Evolutionary conservation across 352 stramenopile genomes (phyloP).

Genomic region (Discostella stelligera): DNA sequence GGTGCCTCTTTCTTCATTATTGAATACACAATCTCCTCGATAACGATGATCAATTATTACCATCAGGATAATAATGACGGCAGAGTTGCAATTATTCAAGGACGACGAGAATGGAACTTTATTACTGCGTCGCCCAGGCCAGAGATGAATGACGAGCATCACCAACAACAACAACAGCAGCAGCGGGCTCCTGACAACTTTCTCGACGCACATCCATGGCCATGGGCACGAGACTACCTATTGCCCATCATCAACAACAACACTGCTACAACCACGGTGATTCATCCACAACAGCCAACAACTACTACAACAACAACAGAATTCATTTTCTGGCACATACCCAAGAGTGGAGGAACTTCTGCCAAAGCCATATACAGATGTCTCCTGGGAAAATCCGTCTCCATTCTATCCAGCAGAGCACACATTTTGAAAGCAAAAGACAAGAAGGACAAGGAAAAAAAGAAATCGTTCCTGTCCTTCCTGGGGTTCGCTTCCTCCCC

Average conservation of each 20-base stretch:
- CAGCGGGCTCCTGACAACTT: too few relatives aligned
- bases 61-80: not conserved
- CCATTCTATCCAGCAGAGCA: not conserved
- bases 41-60: not conserved
- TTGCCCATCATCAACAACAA: not conserved
- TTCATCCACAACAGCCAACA: not conserved
- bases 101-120: too few relatives aligned
- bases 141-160: too few relatives aligned
- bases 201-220: not conserved
- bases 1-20: not conserved
- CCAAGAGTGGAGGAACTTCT: not conserved
- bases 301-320: not conserved
- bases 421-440: not conserved
- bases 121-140: too few relatives aligned
- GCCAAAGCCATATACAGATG: not conserved
- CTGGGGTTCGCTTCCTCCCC: not conserved
- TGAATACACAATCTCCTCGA: not conserved
- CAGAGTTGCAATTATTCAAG: too few relatives aligned
- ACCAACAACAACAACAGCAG: too few relatives aligned
- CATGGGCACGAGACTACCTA: not conserved
- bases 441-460: not conserved
- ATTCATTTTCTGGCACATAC: not conserved
- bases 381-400: not conserved
- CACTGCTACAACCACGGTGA: too few relatives aligned
- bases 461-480: not conserved